phyloP scores from a whole-genome alignment of 2,329 filamentous ascomycete species.

The Cercospora sp. region DNA sequence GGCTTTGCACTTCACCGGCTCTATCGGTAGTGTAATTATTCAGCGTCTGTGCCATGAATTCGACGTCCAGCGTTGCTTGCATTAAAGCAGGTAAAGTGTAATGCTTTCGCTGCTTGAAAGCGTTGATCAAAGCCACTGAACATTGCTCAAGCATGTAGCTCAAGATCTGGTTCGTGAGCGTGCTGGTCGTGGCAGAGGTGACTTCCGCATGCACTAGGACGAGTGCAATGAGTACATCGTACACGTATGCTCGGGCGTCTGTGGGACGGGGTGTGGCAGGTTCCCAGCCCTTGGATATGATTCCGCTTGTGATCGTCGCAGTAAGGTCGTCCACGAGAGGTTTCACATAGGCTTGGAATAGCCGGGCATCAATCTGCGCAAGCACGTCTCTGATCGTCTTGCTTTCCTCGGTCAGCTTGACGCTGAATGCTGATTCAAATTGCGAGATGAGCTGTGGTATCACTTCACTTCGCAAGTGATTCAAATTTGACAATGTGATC shows the following conservation, averaged over 20 bases:
- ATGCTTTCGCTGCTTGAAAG: slow-evolving; percentile 64
- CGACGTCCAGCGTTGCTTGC: slow-evolving; percentile 95
- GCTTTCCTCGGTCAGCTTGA: slow-evolving; percentile 90
- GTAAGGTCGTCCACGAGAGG: slow-evolving; percentile 70
- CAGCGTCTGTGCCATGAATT: slow-evolving; percentile 93
- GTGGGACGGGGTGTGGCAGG: slow-evolving; percentile 56
- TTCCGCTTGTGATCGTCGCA: slow-evolving; percentile 69
- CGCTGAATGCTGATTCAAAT: slow-evolving; percentile 91
- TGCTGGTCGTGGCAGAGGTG: slow-evolving; percentile 57
- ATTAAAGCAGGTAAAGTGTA: slow-evolving; percentile 83
- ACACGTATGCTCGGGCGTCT: slow-evolving; percentile 84
- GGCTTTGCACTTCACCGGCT: slow-evolving; percentile 77
- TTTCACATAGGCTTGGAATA: slow-evolving; percentile 90
- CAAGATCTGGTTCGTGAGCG: slow-evolving; percentile 77
- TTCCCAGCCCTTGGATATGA: slow-evolving; percentile 69
- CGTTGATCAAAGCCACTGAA: slow-evolving; percentile 75
- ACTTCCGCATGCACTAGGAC: slow-evolving; percentile 78
- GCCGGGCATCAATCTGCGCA: slow-evolving; percentile 81
- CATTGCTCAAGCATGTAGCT: slow-evolving; percentile 83
- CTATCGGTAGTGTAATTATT: slow-evolving; percentile 84
- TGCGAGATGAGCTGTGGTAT: slow-evolving; percentile 86
- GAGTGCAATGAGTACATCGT: slow-evolving; percentile 78
- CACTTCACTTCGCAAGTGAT: slow-evolving; percentile 75
- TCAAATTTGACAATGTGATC: slow-evolving; percentile 88
- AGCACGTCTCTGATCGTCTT: slow-evolving; percentile 91